These are phyloP conservation scores for Paspalum vaginatum DNA, from an alignment of 176 grass and related monocot genomes.

Conservation along the genomic window DNA sequence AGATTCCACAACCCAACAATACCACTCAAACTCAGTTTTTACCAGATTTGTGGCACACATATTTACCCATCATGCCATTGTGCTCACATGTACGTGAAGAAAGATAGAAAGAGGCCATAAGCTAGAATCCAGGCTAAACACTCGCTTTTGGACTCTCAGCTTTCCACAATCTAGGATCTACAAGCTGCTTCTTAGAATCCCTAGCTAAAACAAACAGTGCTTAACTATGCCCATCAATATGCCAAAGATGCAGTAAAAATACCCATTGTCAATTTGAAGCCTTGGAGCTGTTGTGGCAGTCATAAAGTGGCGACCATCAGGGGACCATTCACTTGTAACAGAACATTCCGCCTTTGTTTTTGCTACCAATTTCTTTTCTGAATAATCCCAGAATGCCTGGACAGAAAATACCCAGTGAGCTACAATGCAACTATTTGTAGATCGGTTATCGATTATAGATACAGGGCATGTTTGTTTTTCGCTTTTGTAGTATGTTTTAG, in stretches of 20 bases:
- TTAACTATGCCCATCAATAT: conserved; percentile 30
- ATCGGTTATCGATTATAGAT: conserved; percentile 9
- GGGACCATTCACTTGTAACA: conserved; percentile 93
- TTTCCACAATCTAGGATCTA: too few species aligned
- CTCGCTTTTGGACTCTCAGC: too few species aligned
- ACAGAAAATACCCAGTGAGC: conserved; percentile 32
- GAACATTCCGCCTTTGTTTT: conserved; percentile 95
- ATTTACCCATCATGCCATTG: too few species aligned
- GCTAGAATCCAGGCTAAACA: too few species aligned
- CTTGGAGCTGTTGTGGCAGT: conserved; percentile 95
- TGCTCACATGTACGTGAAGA: too few species aligned
- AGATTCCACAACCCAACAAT: too few species aligned
- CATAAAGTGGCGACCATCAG: conserved; percentile 91
- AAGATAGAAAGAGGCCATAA: too few species aligned
- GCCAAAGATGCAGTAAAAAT: conserved; percentile 40
- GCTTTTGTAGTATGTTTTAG: conserved; percentile 17
- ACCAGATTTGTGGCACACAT: too few species aligned
- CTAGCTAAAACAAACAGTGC: not conserved
- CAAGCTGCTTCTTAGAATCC: too few species aligned
- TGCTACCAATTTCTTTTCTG: conserved; percentile 80
- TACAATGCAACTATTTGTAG: conserved; percentile 22
- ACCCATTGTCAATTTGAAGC: conserved; percentile 94
- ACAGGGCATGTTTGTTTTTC: conserved; percentile 5
- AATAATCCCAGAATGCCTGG: conserved; percentile 92
- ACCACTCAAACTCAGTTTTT: too few species aligned